A percentile compares a stretch with the other conserved stretches of the same genome.
Evolutionary conservation across 139 green algal species (phyloP).

Genomic region (Auxenochlorella pyrenoidosa): DNA sequence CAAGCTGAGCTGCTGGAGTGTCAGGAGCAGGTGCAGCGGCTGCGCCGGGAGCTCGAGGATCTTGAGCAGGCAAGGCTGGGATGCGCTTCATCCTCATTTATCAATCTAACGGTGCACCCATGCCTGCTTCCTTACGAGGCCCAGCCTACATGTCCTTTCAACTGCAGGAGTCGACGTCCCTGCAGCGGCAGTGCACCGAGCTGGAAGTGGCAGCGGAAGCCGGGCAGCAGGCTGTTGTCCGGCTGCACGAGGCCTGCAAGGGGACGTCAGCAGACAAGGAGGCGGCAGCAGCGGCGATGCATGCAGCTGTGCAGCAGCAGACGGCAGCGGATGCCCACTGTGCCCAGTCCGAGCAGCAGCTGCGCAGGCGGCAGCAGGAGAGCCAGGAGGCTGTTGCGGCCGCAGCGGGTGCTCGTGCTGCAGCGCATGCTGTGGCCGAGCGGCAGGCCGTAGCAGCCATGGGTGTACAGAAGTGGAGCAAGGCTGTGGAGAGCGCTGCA

Average conservation of each 20-base stretch:
- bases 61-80: slow-evolving; percentile 18
- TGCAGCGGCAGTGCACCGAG: not conserved
- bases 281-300: slow-evolving; percentile 5
- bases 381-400: not conserved
- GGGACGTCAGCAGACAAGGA: not conserved
- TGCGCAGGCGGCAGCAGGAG: slow-evolving; percentile 12
- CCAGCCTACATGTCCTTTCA: not conserved
- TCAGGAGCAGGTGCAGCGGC: not conserved
- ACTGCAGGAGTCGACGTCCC: slow-evolving; percentile 2
- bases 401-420: slow-evolving; percentile 7
- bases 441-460: not conserved
- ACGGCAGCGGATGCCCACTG: not conserved
- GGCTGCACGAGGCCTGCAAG: not conserved
- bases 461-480: slow-evolving; percentile 25
- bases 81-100: not conserved
- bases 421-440: slow-evolving; percentile 7
- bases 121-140: not conserved
- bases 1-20: slow-evolving; percentile 36
- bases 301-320: slow-evolving; percentile 18
- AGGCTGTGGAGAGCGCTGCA: slow-evolving; percentile 26
- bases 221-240: not conserved
- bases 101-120: not conserved
- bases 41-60: not conserved
- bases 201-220: not conserved
- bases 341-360: not conserved